Percentiles rank a stretch among this genome's conserved stretches.
phyloP scores from a whole-genome alignment of 805 yeast species.

The Wickerhamomyces queroliae region DNA sequence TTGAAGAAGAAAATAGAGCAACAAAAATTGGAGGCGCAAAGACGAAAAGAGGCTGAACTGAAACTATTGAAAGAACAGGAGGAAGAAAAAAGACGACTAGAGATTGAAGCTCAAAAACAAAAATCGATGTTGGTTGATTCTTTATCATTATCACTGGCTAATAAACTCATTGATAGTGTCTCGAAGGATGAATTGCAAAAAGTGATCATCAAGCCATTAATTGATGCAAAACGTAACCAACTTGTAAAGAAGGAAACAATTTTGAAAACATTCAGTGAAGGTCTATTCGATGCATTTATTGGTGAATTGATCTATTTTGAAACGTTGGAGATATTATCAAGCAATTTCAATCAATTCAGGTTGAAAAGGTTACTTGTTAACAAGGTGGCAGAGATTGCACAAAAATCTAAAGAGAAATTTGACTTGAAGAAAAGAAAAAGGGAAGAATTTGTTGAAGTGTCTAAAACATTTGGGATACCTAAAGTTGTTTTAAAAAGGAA shows the following conservation, averaged over 20 bases:
- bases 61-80: constrained; percentile 5
- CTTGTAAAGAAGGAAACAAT: constrained; percentile 19
- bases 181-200: constrained; percentile 10
- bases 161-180: constrained; percentile 18
- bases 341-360: constrained; percentile 24
- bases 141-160: background rate
- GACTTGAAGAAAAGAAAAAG: constrained; percentile 30
- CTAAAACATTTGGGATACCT: constrained; percentile 30
- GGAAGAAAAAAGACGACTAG: constrained; percentile 7
- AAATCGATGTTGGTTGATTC: constrained; percentile 10
- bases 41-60: constrained; percentile 4
- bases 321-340: constrained; percentile 40
- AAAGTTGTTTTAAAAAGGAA: constrained; percentile 16
- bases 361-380: constrained; percentile 28
- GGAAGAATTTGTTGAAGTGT: constrained; percentile 32
- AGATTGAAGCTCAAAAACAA: constrained; percentile 11
- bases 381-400: constrained; percentile 26
- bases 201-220: constrained; percentile 6
- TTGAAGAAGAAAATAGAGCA: background rate
- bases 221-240: constrained; percentile 9
- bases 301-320: constrained; percentile 46
- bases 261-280: constrained; percentile 37
- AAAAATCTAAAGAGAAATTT: constrained; percentile 14
- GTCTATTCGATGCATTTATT: constrained; percentile 54
- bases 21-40: constrained; percentile 3